These are phyloP conservation scores for Microsporum audouinii DNA, from an alignment of 2,329 filamentous ascomycete species.

Conservation along the genomic window DNA sequence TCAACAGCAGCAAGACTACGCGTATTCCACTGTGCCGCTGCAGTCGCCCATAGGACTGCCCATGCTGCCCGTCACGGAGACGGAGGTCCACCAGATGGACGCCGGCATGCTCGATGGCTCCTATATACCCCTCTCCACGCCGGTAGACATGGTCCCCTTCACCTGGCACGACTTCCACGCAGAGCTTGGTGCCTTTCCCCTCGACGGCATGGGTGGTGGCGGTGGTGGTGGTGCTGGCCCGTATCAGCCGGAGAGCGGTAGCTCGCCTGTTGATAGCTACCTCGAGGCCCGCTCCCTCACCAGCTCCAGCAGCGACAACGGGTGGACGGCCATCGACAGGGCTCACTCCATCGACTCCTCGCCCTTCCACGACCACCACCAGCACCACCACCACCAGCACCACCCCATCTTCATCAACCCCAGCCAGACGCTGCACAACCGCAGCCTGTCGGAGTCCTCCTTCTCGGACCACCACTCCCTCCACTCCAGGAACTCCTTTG, in stretches of 20 bases:
- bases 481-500: slow-evolving; percentile 53
- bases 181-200: slow-evolving; percentile 50
- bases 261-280: slow-evolving; percentile 67
- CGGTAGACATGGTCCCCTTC: slow-evolving; percentile 54
- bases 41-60: slow-evolving; percentile 41
- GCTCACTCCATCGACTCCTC: slow-evolving; percentile 61
- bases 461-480: slow-evolving; percentile 55
- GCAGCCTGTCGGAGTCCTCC: slow-evolving; percentile 77
- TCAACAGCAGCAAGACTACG: slow-evolving; percentile 37
- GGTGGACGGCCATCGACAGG: slow-evolving; percentile 72
- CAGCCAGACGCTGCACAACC: slow-evolving; percentile 75
- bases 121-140: slow-evolving; percentile 45
- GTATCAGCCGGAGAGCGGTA: slow-evolving; percentile 33
- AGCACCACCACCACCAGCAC: slow-evolving; percentile 21
- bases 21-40: slow-evolving; percentile 44
- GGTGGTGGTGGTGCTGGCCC: slow-evolving; percentile 20
- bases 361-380: not conserved
- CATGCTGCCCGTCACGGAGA: slow-evolving; percentile 45
- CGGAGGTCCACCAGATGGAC: slow-evolving; percentile 39
- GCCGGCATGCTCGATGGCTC: slow-evolving; percentile 51
- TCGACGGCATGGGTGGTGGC: slow-evolving; percentile 16
- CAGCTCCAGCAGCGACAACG: slow-evolving; percentile 70
- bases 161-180: slow-evolving; percentile 72
- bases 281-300: slow-evolving; percentile 75
- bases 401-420: slow-evolving; percentile 77